Conservation (phyloP, 495 filamentous ascomycete genomes). For the Xylaria telfairii region DNA sequence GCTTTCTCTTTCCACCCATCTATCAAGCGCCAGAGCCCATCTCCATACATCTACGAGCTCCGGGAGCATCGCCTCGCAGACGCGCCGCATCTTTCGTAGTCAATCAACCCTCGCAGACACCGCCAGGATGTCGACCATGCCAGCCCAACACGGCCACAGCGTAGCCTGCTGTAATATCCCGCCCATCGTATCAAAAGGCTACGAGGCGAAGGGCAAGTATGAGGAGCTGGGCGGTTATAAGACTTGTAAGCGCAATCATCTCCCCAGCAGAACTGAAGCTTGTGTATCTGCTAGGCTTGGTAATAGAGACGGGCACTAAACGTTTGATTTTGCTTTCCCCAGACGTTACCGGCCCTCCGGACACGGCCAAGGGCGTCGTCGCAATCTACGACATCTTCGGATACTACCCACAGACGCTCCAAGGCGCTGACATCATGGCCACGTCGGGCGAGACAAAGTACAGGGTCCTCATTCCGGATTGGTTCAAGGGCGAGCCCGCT, state of each 20-base stretch:
- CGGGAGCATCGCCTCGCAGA: constrained; percentile 9
- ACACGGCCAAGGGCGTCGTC: constrained; percentile 65
- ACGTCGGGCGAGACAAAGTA: constrained; percentile 58
- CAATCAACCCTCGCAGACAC: constrained; percentile 20
- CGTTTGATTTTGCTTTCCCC: background rate
- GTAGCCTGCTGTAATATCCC: constrained; percentile 78
- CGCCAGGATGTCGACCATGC: constrained; percentile 59
- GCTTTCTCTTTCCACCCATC: background rate
- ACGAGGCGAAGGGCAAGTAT: constrained; percentile 70
- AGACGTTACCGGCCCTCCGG: constrained; percentile 68
- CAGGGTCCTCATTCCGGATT: constrained; percentile 71
- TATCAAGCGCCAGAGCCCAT: background rate
- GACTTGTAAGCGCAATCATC: constrained; percentile 60
- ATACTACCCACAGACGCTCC: constrained; percentile 70
- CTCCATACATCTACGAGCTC: constrained; percentile 8
- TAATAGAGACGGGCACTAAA: background rate
- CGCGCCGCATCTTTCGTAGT: background rate
- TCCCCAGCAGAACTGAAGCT: background rate
- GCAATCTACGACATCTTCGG: constrained; percentile 77
- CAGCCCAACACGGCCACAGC: constrained; percentile 57
- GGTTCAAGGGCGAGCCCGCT: constrained; percentile 65
- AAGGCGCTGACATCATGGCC: constrained; percentile 75
- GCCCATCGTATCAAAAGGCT: constrained; percentile 66
- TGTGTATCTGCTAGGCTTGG: background rate
- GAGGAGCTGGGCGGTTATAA: constrained; percentile 68